These are phyloP conservation scores for Seminavis robusta DNA, from an alignment of 108 stramenopile species.

Conservation along the genomic window DNA sequence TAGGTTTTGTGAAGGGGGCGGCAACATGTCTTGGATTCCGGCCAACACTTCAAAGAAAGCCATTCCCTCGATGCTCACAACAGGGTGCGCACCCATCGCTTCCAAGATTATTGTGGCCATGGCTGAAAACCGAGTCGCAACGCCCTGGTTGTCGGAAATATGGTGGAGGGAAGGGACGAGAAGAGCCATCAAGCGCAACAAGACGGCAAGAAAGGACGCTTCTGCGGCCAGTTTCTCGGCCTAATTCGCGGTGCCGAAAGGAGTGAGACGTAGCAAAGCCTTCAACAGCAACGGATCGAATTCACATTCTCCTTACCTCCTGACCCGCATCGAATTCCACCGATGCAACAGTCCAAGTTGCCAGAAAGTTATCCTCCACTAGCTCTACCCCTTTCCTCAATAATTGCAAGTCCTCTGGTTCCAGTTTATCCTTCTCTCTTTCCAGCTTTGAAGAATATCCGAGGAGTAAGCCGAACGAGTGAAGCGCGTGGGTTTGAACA, in stretches of 20 bases:
- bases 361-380: slow-evolving; percentile 70
- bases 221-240: slow-evolving; percentile 58
- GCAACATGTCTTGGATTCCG: slow-evolving; percentile 23
- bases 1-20: slow-evolving; percentile 29
- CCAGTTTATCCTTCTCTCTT: slow-evolving; percentile 1
- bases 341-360: slow-evolving; percentile 64
- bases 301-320: slow-evolving; percentile 16
- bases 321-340: slow-evolving; percentile 53
- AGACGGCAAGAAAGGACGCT: slow-evolving; percentile 55
- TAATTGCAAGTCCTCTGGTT: slow-evolving; percentile 46
- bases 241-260: not conserved
- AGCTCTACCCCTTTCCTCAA: slow-evolving; percentile 66
- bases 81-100: slow-evolving; percentile 40
- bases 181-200: slow-evolving; percentile 78
- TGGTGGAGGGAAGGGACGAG: slow-evolving; percentile 49
- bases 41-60: slow-evolving; percentile 76
- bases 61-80: slow-evolving; percentile 58
- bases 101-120: slow-evolving; percentile 61
- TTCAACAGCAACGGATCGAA: not conserved
- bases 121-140: slow-evolving; percentile 58
- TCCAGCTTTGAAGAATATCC: slow-evolving; percentile 49
- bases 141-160: slow-evolving; percentile 37
- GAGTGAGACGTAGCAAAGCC: not conserved
- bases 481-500: slow-evolving; percentile 63
- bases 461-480: slow-evolving; percentile 69